Conservation (phyloP, 2,329 filamentous ascomycete genomes). For the Dothiorella sarmentorum region DNA sequence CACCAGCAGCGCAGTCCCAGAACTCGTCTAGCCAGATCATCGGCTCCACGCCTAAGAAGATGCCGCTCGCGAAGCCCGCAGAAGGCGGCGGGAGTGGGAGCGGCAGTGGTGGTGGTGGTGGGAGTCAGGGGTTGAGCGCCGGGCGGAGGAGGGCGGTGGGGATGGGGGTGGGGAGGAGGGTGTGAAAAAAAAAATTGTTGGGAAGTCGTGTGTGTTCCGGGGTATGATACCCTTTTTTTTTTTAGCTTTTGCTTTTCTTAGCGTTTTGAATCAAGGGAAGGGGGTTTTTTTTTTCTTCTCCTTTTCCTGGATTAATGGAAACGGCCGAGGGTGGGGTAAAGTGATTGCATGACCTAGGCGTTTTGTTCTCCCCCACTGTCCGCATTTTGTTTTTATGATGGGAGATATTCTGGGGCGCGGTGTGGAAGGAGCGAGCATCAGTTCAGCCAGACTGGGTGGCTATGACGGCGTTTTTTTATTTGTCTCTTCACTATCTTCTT, state of each 20-base stretch:
- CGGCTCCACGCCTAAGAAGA: slow-evolving; percentile 11
- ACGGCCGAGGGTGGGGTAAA: no score
- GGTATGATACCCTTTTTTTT: background rate
- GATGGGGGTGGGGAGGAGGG: background rate
- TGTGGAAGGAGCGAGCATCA: no score
- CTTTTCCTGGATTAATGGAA: no score
- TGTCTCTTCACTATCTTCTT: background rate
- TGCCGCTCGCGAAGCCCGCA: background rate
- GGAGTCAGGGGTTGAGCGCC: background rate
- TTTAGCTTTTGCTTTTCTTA: no score
- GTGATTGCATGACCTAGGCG: no score
- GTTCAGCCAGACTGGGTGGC: no score
- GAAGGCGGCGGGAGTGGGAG: background rate
- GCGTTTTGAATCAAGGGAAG: no score
- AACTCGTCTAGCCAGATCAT: background rate
- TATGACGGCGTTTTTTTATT: background rate
- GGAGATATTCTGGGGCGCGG: no score
- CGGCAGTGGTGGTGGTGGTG: background rate
- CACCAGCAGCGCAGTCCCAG: background rate
- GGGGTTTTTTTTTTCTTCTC: no score
- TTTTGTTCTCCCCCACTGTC: no score
- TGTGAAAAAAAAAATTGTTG: background rate
- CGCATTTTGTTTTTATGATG: no score
- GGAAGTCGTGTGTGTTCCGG: background rate
- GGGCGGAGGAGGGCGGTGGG: background rate